phyloP scores from a whole-genome alignment of 2,329 filamentous ascomycete genomes.

The Pezicula radicicola region DNA sequence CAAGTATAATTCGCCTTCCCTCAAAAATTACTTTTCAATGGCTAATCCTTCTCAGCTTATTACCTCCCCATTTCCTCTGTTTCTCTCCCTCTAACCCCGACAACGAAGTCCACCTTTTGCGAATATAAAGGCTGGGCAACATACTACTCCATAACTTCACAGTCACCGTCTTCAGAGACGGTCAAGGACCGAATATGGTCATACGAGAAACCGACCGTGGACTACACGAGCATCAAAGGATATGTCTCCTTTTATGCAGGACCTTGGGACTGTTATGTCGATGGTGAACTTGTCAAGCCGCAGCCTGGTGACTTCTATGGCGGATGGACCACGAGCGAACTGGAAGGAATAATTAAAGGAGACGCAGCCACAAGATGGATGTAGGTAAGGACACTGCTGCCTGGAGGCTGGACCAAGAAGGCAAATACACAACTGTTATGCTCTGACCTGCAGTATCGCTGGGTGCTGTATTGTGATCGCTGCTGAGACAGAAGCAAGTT shows the following conservation, averaged over 20 bases:
- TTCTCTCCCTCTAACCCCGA: constrained; percentile 42
- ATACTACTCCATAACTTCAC: constrained; percentile 49
- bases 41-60: constrained; percentile 41
- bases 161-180: constrained; percentile 30
- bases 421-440: too few species aligned
- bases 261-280: constrained; percentile 60
- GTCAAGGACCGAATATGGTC: constrained; percentile 55
- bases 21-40: background rate
- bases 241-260: constrained; percentile 58
- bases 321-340: constrained; percentile 60
- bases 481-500: too few species aligned
- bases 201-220: constrained; percentile 50
- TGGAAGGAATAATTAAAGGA: constrained; percentile 49
- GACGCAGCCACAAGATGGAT: constrained; percentile 22
- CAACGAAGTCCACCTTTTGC: constrained; percentile 44
- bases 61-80: constrained; percentile 53
- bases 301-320: constrained; percentile 63
- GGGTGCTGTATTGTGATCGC: too few species aligned
- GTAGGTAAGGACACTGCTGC: background rate
- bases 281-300: constrained; percentile 55
- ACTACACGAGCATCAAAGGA: constrained; percentile 50
- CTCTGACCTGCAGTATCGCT: too few species aligned
- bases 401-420: too few species aligned
- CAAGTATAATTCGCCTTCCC: constrained; percentile 37
- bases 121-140: constrained; percentile 61